These are phyloP conservation scores for Colletotrichum sp. DNA, from an alignment of 2,329 filamentous ascomycete species.

Conservation along the genomic window DNA sequence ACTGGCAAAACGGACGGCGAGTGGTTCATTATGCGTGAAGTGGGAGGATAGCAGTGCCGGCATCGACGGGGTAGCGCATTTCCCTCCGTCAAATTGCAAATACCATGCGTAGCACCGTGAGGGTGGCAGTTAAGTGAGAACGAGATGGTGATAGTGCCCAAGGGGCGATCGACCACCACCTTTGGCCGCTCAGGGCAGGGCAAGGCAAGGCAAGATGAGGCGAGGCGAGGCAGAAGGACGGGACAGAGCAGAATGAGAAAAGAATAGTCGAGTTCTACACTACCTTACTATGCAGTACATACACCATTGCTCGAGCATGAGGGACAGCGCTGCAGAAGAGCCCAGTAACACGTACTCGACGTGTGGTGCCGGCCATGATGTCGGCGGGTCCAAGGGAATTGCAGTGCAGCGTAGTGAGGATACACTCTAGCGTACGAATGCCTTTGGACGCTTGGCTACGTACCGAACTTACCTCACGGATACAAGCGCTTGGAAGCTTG, in stretches of 20 bases:
- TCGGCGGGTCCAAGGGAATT: neutral
- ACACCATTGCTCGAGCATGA: no score
- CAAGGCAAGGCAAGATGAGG: no score
- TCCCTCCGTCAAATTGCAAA: neutral
- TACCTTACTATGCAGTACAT: no score
- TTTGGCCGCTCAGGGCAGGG: neutral
- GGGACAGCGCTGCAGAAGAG: no score
- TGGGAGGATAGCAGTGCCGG: neutral
- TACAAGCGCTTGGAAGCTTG: slow-evolving; percentile 8
- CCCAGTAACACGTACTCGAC: neutral
- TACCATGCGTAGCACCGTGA: neutral
- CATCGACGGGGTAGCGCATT: neutral
- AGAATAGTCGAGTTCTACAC: no score
- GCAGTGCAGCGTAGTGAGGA: neutral
- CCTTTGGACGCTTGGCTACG: neutral
- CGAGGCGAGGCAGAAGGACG: no score
- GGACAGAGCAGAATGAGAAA: no score
- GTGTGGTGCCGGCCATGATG: neutral
- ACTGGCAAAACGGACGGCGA: neutral
- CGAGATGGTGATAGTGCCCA: neutral
- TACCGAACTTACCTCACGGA: neutral
- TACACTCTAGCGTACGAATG: neutral
- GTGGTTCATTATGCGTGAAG: neutral
- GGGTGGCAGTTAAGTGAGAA: neutral
- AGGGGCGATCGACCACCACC: neutral